Evolutionary conservation across 2,329 filamentous ascomycete genomes (phyloP), one percentile per base, ranked within the genome.

Genomic region (Beauveria varroae): DNA sequence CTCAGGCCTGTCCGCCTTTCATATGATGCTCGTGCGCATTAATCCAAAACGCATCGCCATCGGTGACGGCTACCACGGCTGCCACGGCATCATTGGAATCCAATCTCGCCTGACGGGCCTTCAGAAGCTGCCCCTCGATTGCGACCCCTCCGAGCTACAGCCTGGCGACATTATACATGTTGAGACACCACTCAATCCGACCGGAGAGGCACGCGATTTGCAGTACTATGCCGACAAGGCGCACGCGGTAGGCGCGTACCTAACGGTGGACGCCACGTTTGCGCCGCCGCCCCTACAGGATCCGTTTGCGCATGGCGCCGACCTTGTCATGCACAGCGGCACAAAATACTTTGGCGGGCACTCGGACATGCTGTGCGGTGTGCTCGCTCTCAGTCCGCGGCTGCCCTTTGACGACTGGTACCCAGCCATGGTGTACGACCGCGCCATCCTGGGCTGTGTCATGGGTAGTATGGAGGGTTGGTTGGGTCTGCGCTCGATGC

Each of bases 291-390:
- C 91, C 30, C 78, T 99, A 62, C 88, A 91, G 72, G 90, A 97
- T 68, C 93, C 95, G 0, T 95, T 98, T 68, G 71, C 73, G 30
- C 88, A 83, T 72, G 93, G 91, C 52, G 91, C 89, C 30, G 93
- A 98, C 74, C 75, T 93, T 1, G 84, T 96, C 40, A 89, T 98
- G 90, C 95, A 99, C 75, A 89, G 84, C 57, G 95, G 92, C 3
- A 96, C 93, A 20, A 99, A 98, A 80, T 99, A 98, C 75, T 85
- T 99, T 66, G 95, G 95, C 22, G 95, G 95, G 0, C 95, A 99
- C 76, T 93, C 88, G 66, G 95, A 99, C 75, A 82, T 98, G 81
- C 84, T 98, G 6, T 96, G 90, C 70, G 95, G 95, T 24, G 88
- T 96, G 20, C 76, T 99, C 30, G 84, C 86, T 0, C 83, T 92